These are phyloP conservation scores for Dryadomyces quercus-mongolicae DNA, from an alignment of 2,329 filamentous ascomycete species.

Conservation along the genomic window DNA sequence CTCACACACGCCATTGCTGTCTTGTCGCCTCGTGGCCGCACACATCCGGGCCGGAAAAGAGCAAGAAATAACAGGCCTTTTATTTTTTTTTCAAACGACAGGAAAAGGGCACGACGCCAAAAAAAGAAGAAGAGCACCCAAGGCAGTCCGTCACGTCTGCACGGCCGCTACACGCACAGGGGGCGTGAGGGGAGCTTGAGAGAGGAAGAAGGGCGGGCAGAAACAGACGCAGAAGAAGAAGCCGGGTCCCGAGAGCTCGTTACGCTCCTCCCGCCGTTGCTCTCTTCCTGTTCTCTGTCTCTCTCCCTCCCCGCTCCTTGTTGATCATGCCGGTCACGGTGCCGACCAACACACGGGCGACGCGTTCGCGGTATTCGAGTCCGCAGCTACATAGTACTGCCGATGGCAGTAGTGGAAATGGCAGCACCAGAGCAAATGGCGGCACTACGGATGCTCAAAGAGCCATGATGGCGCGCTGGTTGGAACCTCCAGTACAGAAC, in stretches of 20 bases:
- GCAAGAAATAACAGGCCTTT: neutral
- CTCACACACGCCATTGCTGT: neutral
- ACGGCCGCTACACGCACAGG: neutral
- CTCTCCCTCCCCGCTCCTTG: neutral
- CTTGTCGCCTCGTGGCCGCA: neutral
- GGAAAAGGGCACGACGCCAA: neutral
- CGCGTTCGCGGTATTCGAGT: constrained; percentile 46
- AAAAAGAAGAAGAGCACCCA: neutral
- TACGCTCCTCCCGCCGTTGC: neutral
- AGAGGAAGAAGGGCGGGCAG: neutral
- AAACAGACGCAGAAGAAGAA: neutral
- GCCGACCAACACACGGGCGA: constrained; percentile 28
- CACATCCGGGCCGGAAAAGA: neutral
- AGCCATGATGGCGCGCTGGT: constrained; percentile 42
- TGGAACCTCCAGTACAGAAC: constrained; percentile 45
- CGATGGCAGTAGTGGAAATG: neutral
- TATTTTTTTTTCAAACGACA: constrained; percentile 1
- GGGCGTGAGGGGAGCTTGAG: neutral
- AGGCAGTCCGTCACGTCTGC: neutral
- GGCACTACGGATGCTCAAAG: constrained; percentile 25
- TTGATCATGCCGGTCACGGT: neutral
- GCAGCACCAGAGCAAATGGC: neutral
- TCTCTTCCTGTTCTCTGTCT: neutral
- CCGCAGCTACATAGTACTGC: constrained; percentile 19
- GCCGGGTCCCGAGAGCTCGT: neutral